Base-by-base conservation (phyloP, 2,329 filamentous ascomycete species). In the Pochonia chlamydosporia region DNA sequence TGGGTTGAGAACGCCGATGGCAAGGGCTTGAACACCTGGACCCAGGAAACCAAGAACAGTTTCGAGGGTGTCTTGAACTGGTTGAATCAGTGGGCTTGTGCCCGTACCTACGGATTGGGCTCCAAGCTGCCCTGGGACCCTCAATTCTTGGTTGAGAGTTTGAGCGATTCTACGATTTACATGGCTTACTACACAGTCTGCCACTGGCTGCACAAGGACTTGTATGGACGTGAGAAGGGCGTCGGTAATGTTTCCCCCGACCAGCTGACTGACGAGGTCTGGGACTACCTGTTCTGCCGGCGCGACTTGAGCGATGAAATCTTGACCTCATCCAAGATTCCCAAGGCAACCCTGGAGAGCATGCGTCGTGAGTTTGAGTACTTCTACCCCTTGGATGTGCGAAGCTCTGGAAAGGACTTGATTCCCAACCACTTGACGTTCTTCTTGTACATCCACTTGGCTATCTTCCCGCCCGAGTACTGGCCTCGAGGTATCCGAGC, bases 71-170 rank as follows among this genome's bases (percentile, higher is more conserved):
- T 92, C 33, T 75, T 99, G 37, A 83, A 85, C 65, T 99, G 93
- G 93, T 77, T 99, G 52, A 89, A 88, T 64, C 88, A 93, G 65
- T 99, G 93, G 93, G 92, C 93, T 36, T 96, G 91, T 63, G 88
- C 89, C 43, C 80, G 93, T 64, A 89, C 87, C 8, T 99, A 90
- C 58, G 93, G 93, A 63, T 79, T 97, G 41, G 93, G 93, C 40
- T 93, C 92, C 4, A 93, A 90, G 70, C 81, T 99, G 40, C 93
- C 93, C 9, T 99, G 93, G 91, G 93, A 97, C 59, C 79, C 81
- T 46, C 79, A 86, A 55, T 93, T 95, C 73, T 76, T 97, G 49
- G 93, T 99, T 2, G 93, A 99, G 73, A 87, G 82, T 73, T 75
- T 97, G 68, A 89, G 83, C 58, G 92, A 99, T 68, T 91, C 85